phyloP scores from a whole-genome alignment of 2,329 filamentous ascomycete genomes.

The Amauroascus niger region DNA sequence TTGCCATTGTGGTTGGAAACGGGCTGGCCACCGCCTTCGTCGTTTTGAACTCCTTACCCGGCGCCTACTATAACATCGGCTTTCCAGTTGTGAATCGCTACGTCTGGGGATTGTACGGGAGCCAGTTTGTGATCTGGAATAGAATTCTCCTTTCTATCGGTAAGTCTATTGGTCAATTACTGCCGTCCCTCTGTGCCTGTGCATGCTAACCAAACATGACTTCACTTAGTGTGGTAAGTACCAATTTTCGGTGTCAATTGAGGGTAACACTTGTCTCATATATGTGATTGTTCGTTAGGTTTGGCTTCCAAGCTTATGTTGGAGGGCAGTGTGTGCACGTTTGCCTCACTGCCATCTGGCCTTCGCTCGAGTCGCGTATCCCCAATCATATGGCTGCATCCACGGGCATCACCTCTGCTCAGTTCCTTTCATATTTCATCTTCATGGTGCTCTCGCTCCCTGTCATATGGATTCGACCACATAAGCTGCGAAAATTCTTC shows the following conservation, averaged over 20 bases:
- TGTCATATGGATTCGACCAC: constrained; percentile 39
- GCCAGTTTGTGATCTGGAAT: constrained; percentile 33
- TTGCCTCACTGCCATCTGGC: constrained; percentile 17
- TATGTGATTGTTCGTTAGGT: constrained; percentile 26
- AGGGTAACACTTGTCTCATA: neutral
- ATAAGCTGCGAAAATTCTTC: constrained; percentile 12
- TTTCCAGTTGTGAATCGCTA: constrained; percentile 37
- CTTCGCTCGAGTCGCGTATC: constrained; percentile 27
- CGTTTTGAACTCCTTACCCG: constrained; percentile 31
- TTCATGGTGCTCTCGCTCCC: constrained; percentile 33
- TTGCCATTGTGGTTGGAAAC: constrained; percentile 26
- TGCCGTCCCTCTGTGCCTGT: neutral
- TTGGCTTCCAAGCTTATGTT: constrained; percentile 31
- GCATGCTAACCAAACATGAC: neutral
- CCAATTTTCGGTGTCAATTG: neutral
- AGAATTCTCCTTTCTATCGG: constrained; percentile 34
- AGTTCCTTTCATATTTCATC: constrained; percentile 31
- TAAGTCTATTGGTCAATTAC: neutral
- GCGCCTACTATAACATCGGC: constrained; percentile 38
- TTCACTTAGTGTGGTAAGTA: constrained; percentile 7
- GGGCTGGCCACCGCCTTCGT: constrained; percentile 33
- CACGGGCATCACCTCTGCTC: constrained; percentile 27
- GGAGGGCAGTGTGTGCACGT: constrained; percentile 30
- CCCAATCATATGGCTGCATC: constrained; percentile 28
- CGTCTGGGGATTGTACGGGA: constrained; percentile 38